Percentiles rank a stretch among this genome's conserved stretches.
These are phyloP conservation scores for Mortierella claussenii DNA, from an alignment of 192 early-diverging fungal species.

Conservation along the genomic window DNA sequence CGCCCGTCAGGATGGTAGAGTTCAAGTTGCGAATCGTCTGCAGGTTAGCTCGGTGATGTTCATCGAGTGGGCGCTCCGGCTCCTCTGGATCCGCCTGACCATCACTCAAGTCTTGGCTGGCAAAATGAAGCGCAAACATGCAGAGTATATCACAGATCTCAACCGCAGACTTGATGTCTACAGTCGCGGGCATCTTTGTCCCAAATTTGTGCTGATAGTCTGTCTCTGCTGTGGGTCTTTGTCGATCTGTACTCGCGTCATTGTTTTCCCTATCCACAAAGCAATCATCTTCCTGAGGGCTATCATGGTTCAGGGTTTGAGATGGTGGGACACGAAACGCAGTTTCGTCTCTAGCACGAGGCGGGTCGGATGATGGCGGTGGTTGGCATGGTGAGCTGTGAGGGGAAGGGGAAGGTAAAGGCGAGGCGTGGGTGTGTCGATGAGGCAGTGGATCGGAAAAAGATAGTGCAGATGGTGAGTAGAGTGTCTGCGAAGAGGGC, in stretches of 20 bases:
- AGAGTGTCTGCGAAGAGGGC: too few relatives aligned
- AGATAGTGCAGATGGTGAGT: not conserved
- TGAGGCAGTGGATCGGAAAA: not conserved
- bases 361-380: too few relatives aligned
- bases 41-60: constrained; percentile 9
- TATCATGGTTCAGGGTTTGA: not conserved
- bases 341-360: not conserved
- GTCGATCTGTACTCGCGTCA: not conserved
- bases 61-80: not conserved
- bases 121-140: constrained; percentile 32
- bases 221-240: too few relatives aligned
- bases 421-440: not conserved
- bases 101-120: not conserved
- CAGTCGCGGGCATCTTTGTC: constrained; percentile 41
- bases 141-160: constrained; percentile 37
- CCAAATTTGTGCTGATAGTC: constrained; percentile 30
- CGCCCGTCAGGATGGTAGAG: constrained; percentile 27
- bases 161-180: constrained; percentile 40
- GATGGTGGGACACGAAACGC: not conserved
- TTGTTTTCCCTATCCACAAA: not conserved
- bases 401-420: too few relatives aligned
- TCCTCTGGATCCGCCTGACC: not conserved
- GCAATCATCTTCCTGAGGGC: not conserved
- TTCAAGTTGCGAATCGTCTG: constrained; percentile 33
- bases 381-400: too few relatives aligned